Conservation (phyloP, 2,329 filamentous ascomycete genomes). For the Colletotrichum costaricense region DNA sequence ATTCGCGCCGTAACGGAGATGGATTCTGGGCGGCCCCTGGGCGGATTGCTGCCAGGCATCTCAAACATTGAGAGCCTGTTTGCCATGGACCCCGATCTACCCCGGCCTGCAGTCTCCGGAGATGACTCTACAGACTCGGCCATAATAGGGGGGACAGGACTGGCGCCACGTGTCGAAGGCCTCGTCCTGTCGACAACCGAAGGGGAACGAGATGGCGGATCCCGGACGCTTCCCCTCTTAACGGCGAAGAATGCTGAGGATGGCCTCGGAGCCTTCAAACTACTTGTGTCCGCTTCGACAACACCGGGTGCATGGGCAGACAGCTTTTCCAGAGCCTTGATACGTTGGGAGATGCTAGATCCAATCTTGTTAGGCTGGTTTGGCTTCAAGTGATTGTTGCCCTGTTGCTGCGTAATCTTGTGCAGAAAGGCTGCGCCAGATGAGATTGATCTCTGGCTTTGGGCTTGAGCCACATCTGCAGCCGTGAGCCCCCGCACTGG, state of each 20-base stretch:
- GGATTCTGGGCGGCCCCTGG: conserved; percentile 73
- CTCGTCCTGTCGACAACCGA: conserved; percentile 57
- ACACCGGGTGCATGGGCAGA: conserved; percentile 55
- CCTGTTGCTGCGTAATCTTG: conserved; percentile 63
- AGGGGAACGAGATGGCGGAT: conserved; percentile 54
- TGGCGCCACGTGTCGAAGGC: conserved; percentile 48
- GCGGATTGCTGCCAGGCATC: conserved; percentile 45
- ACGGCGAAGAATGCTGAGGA: conserved; percentile 71
- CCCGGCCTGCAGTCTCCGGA: conserved; percentile 56
- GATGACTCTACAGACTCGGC: conserved; percentile 58
- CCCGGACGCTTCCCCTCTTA: conserved; percentile 54
- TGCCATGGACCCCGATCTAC: conserved; percentile 65
- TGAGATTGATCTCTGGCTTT: conserved; percentile 60
- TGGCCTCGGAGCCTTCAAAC: conserved; percentile 42
- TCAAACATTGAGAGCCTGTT: conserved; percentile 69
- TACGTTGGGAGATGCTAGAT: conserved; percentile 91
- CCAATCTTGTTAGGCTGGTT: conserved; percentile 84
- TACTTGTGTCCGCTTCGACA: conserved; percentile 39
- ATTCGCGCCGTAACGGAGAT: conserved; percentile 92
- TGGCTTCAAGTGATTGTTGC: conserved; percentile 61
- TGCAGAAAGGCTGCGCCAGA: conserved; percentile 67
- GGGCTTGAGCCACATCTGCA: conserved; percentile 57
- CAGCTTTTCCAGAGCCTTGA: conserved; percentile 90
- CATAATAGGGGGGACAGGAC: conserved; percentile 48
- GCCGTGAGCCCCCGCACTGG: conserved; percentile 58